Conservation (phyloP, 495 filamentous ascomycete species). For the Penicillium tannophilum region DNA sequence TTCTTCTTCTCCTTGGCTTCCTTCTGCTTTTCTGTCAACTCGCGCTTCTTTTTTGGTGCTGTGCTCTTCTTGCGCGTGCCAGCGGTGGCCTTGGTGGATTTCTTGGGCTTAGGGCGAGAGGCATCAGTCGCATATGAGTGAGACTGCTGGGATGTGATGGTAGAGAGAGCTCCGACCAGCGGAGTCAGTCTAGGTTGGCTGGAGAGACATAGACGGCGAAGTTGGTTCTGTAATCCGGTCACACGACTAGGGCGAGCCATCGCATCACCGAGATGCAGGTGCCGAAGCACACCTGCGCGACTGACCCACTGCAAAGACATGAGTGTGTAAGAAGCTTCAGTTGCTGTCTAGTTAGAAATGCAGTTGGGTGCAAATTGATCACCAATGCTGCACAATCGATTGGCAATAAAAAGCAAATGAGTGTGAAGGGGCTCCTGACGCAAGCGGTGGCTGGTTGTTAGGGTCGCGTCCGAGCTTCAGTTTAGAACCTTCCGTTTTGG, state of each 20-base stretch:
- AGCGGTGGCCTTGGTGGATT: constrained; percentile 11
- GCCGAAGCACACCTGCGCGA: constrained; percentile 33
- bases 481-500: constrained; percentile 33
- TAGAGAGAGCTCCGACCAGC: constrained; percentile 11
- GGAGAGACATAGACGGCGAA: constrained; percentile 30
- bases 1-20: constrained; percentile 25
- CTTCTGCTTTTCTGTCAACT: constrained; percentile 31
- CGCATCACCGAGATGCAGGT: constrained; percentile 29
- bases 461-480: constrained; percentile 30
- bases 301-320: constrained; percentile 39
- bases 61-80: constrained; percentile 7
- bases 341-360: background rate
- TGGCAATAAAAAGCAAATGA: constrained; percentile 1
- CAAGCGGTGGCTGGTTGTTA: constrained; percentile 30
- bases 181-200: constrained; percentile 16
- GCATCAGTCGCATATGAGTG: constrained; percentile 31
- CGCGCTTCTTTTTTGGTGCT: constrained; percentile 25
- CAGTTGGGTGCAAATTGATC: background rate
- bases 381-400: background rate
- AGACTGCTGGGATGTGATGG: constrained; percentile 24
- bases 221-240: constrained; percentile 31
- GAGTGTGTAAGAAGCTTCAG: background rate
- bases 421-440: constrained; percentile 32
- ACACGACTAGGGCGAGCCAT: constrained; percentile 31
- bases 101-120: constrained; percentile 19